phyloP scores from a whole-genome alignment of 2,329 filamentous ascomycete genomes.

The Orbilia blumenaviensis region DNA sequence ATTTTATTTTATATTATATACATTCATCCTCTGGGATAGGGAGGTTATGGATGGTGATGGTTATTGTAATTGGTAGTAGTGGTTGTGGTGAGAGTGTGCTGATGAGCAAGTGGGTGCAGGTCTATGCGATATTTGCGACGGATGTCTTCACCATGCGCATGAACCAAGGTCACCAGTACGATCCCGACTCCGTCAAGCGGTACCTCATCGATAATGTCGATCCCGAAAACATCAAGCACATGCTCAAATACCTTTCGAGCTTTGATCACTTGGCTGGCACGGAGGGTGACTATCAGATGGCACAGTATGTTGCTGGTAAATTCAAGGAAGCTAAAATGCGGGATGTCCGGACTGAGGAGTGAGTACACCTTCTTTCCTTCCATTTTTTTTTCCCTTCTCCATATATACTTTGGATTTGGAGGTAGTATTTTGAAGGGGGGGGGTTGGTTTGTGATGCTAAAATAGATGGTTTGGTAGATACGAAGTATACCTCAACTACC shows the following conservation, averaged over 20 bases:
- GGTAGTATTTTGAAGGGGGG: too few species aligned
- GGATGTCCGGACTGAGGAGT: slow-evolving; percentile 75
- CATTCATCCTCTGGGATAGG: too few species aligned
- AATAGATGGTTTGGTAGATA: slow-evolving; percentile 63
- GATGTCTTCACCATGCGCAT: slow-evolving; percentile 78
- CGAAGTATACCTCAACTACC: slow-evolving; percentile 92
- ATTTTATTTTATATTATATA: too few species aligned
- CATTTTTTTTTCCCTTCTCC: too few species aligned
- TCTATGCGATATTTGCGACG: slow-evolving; percentile 86
- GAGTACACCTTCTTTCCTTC: slow-evolving; percentile 55
- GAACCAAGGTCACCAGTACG: slow-evolving; percentile 75
- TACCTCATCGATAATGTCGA: slow-evolving; percentile 80
- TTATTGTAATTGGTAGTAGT: too few species aligned
- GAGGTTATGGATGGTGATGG: background rate
- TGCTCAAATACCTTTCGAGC: slow-evolving; percentile 78
- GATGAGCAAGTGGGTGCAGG: slow-evolving; percentile 60
- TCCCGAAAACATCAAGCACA: slow-evolving; percentile 73
- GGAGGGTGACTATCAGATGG: slow-evolving; percentile 86
- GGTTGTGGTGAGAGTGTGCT: background rate
- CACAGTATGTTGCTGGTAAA: slow-evolving; percentile 81
- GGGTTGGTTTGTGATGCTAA: too few species aligned
- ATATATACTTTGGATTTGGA: too few species aligned
- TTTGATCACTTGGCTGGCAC: slow-evolving; percentile 95
- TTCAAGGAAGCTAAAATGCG: slow-evolving; percentile 79
- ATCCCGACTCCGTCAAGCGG: slow-evolving; percentile 80